Base-by-base conservation (phyloP, 768 basidiomycete species). In the Tylopilus vinaceipallidus region DNA sequence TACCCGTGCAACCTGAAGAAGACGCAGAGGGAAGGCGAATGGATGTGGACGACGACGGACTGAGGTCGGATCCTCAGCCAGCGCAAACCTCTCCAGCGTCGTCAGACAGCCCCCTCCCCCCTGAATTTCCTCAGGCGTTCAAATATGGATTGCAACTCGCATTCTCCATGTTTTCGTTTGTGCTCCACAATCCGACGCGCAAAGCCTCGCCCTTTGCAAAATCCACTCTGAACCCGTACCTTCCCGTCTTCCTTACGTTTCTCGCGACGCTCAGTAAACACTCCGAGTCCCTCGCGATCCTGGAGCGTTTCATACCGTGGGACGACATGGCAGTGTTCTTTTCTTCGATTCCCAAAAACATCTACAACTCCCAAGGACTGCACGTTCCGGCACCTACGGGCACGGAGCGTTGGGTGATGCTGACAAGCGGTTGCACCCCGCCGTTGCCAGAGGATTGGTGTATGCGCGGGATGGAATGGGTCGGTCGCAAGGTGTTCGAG, bases 381-480 rank as follows among this genome's bases (percentile, higher is more conserved):
- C 58, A 47, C 33, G 62, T 67, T 17, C 52, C 64, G 46, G 45
- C 57, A 53, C 55, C 60, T 40, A 37, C 64, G 27, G 65, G 71
- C n/a, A 65, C 69, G 30, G 78, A 85, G 38, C 76, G 79, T 32
- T 83, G 84, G 75, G 65, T 72, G 20, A 82, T 94, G 73, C 74
- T 90, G 27, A 88, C 86, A 0, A 82, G 75, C 38, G 81, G 81
- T 13, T 85, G 82, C 53, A 71, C 79, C 19, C 84, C 84, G 0
- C 84, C 91, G 0, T 72, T 98, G 2, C 79, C 89, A 0, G 97
- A 99, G 68, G 97, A 98, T 61, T 98, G 95, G 93, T 90, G 88
- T 60, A 65, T 98, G 57, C 80, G 97, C 27, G 97, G 97, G 1
- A 91, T 95, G 85, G 94, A 94, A 58, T 99, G 97, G 97, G 86